A percentile compares a stretch with the other conserved stretches of the same genome.
phyloP scores from a whole-genome alignment of 495 filamentous ascomycete species.

The Hyaloscypha variabilis region DNA sequence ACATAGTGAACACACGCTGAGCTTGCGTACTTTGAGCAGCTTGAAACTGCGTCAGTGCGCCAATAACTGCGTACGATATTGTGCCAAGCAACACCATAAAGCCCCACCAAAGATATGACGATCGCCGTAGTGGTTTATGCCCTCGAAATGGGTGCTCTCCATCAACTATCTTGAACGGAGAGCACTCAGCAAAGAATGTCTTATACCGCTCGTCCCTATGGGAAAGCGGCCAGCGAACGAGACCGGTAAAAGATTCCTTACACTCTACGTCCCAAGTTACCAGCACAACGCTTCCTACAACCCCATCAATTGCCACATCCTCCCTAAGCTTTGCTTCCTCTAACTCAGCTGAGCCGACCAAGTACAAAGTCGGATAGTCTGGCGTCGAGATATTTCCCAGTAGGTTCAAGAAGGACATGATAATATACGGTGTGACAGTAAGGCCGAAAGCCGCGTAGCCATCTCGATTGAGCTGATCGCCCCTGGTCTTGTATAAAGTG shows the following conservation, averaged over 20 bases:
- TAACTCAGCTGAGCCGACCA: conserved; percentile 39
- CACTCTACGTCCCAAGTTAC: too few relatives aligned
- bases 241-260: background rate
- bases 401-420: conserved; percentile 51
- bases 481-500: conserved; percentile 41
- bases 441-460: conserved; percentile 37
- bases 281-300: too few relatives aligned
- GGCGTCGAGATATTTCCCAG: conserved; percentile 36
- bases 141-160: background rate
- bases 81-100: background rate
- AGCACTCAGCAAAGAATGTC: background rate
- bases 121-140: background rate
- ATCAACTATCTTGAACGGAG: background rate
- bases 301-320: background rate
- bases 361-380: conserved; percentile 40
- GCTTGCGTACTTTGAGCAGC: conserved; percentile 25
- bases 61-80: conserved; percentile 30
- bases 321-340: conserved; percentile 31
- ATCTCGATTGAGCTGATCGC: conserved; percentile 40
- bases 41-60: conserved; percentile 32
- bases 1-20: conserved; percentile 36
- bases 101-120: background rate
- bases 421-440: conserved; percentile 42
- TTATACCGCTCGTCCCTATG: background rate
- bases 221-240: background rate